Base-by-base conservation (phyloP, 768 basidiomycete species). In the Psilocybe tampanensis region DNA sequence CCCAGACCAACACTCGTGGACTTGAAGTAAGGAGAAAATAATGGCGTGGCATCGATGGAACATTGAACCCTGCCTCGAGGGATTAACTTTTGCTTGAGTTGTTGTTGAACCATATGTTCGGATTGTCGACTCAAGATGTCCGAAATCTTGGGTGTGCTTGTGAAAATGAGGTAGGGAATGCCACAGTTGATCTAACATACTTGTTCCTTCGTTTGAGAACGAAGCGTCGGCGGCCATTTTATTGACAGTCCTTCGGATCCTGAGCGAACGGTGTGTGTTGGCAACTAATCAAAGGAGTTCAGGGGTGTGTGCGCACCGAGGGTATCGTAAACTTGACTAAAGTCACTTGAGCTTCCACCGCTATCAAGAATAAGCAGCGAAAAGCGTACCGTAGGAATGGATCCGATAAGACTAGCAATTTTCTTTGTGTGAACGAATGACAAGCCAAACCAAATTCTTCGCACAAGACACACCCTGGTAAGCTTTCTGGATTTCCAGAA, bases 401-500 rank as follows among this genome's bases (percentile, higher is more conserved):
- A 65, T 95, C 90, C 39, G 86, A 88, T 24, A 94, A 71, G 21
- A 93, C 86, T 86, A 65, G 60, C 50, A 9, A 47, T 24, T 47
- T 29, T 32, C 5, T 24, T 19, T 18, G 33, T 59, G 39, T 47
- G 54, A 45, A 36, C 29, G n/a, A 5, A 51, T 11, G 6, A 36
- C 24, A 12, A 12, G 19, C 33, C 42, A 21, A 32, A 33, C 34
- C 44, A 26, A 56, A 55, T 36, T 45, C 36, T 6, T 39, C 36
- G n/a, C 4, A 8, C 11, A 36, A 51, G 19, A 36, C 76, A 51
- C 63, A 87, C 89, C 83, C 81, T 94, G 86, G 68, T 94, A 94
- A 12, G 93, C 92, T 61, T 87, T 88, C 61, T 93, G 90, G 19
- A 95, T 80, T 68, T 88, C 84, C 17, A 88, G 77, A 60, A 94